These are phyloP conservation scores for Aspergillus costaricaensis DNA, from an alignment of 2,329 filamentous ascomycete species.

Conservation along the genomic window DNA sequence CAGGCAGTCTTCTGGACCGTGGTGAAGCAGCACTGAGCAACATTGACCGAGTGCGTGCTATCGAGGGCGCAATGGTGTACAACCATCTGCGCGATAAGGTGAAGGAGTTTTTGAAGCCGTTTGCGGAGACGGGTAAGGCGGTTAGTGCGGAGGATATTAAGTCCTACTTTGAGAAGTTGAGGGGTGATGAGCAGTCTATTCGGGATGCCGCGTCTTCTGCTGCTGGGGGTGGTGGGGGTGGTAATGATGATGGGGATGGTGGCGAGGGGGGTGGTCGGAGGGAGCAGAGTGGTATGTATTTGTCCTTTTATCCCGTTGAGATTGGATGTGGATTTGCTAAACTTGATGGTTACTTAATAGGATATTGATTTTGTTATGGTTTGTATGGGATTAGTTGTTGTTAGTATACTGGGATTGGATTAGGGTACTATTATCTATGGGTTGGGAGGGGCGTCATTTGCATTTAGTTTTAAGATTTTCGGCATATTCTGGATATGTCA, in stretches of 20 bases:
- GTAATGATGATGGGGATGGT: slow-evolving; percentile 23
- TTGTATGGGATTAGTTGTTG: too few relatives aligned
- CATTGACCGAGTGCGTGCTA: slow-evolving; percentile 87
- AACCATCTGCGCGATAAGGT: slow-evolving; percentile 94
- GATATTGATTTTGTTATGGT: not conserved
- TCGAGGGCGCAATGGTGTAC: slow-evolving; percentile 97
- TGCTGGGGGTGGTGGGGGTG: slow-evolving; percentile 37
- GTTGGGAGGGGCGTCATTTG: not conserved
- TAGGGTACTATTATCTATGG: not conserved
- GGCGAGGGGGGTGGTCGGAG: slow-evolving; percentile 36
- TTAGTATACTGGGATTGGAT: not conserved
- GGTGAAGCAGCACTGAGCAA: slow-evolving; percentile 90
- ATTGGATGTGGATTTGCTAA: not conserved
- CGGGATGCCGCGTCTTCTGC: slow-evolving; percentile 61
- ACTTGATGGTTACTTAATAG: not conserved
- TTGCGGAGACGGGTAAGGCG: slow-evolving; percentile 83
- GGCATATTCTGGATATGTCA: not conserved
- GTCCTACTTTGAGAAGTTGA: slow-evolving; percentile 88
- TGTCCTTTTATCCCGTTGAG: not conserved
- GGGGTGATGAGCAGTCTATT: slow-evolving; percentile 80
- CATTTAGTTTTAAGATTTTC: not conserved
- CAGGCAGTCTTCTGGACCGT: slow-evolving; percentile 81
- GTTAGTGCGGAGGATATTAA: slow-evolving; percentile 97
- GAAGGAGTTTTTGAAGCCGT: slow-evolving; percentile 91
- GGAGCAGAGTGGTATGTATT: slow-evolving; percentile 50